Evolutionary conservation across 179 eudicot species (phyloP).

Genomic region (Carnegiea gigantea): DNA sequence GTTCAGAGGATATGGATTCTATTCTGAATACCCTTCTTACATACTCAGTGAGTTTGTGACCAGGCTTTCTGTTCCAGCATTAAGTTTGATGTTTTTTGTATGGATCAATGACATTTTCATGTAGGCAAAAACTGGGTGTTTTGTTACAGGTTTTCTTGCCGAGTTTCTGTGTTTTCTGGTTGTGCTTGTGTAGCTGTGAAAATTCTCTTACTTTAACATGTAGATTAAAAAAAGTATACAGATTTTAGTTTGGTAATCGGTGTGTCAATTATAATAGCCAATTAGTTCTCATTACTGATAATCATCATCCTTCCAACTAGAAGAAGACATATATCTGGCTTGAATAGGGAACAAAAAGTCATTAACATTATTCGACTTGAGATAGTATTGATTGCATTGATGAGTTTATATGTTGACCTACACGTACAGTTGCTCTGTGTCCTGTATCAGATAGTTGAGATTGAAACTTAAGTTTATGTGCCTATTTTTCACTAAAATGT

Average conservation of each 20-base stretch:
- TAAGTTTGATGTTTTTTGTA: neutral
- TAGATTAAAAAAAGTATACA: too few species aligned
- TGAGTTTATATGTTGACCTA: neutral
- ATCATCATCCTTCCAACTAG: neutral
- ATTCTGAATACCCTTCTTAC: conserved; percentile 63
- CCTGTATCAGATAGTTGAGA: neutral
- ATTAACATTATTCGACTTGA: too few species aligned
- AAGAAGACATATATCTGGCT: neutral
- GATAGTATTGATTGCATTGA: neutral
- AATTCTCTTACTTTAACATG: neutral
- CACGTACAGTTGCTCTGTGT: too few species aligned
- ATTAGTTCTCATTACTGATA: too few species aligned
- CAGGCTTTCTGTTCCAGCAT: neutral
- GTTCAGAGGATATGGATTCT: conserved; percentile 45
- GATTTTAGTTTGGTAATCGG: neutral
- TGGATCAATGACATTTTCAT: neutral
- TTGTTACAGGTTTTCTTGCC: neutral
- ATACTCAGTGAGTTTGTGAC: conserved; percentile 46
- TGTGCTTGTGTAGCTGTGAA: neutral
- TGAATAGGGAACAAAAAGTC: neutral
- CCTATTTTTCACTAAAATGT: too few species aligned
- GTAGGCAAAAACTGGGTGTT: neutral
- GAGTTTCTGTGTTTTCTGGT: neutral
- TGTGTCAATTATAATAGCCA: too few species aligned
- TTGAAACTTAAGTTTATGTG: too few species aligned